Evolutionary conservation across 2,329 filamentous ascomycete species (phyloP).

Genomic region (Hypoxylon sp.): DNA sequence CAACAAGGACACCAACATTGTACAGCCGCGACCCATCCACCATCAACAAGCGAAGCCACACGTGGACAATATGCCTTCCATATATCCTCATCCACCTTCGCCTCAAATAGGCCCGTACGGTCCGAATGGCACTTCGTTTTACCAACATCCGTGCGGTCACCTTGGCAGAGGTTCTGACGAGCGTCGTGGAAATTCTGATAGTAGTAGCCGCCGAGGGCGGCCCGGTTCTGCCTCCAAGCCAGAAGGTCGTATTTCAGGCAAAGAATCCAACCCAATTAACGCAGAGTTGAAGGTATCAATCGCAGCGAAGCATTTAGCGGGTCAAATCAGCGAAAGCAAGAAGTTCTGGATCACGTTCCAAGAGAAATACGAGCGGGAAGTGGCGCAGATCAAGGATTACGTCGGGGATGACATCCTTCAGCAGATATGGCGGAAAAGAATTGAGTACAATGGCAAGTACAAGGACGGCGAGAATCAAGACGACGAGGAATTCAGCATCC

Average conservation of each 20-base stretch:
- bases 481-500: constrained; percentile 44
- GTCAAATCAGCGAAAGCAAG: constrained; percentile 48
- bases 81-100: constrained; percentile 9
- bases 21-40: neutral
- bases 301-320: constrained; percentile 48
- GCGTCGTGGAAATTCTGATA: constrained; percentile 1
- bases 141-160: constrained; percentile 27
- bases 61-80: neutral
- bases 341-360: constrained; percentile 47
- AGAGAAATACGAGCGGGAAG: constrained; percentile 47
- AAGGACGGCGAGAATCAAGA: constrained; percentile 39
- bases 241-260: neutral
- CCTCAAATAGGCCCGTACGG: constrained; percentile 18
- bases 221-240: neutral
- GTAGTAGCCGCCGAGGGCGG: neutral
- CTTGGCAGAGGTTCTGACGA: constrained; percentile 13
- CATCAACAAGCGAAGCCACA: constrained; percentile 16
- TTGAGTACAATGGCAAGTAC: constrained; percentile 40
- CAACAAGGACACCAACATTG: constrained; percentile 7
- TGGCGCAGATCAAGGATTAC: constrained; percentile 48
- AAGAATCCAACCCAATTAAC: constrained; percentile 24
- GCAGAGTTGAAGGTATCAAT: constrained; percentile 49
- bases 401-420: constrained; percentile 43
- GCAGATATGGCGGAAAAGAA: constrained; percentile 51
- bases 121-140: constrained; percentile 18